Evolutionary conservation across 2,329 filamentous ascomycete species (phyloP), one percentile per base, ranked within the genome.

Genomic region (Rhynchosporium secalis): DNA sequence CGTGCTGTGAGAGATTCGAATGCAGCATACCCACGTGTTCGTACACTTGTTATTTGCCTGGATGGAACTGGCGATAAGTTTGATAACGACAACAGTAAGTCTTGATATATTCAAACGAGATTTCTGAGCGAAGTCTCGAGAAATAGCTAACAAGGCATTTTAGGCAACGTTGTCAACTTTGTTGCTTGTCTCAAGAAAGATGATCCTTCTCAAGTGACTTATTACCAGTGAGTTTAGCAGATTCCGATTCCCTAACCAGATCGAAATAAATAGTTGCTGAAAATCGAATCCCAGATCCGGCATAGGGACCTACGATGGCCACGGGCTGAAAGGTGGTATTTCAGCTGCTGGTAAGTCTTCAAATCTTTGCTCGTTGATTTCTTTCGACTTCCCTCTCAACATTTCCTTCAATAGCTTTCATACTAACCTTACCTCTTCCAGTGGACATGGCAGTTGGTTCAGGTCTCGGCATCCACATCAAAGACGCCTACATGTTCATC

Each of bases 41-140:
- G 62, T 8, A 63, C 60, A 28, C 47, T 62, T 15, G 60, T 58
- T 1, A 49, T 58, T 15, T 58, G 56, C 63, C 73, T 79, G 0
- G 78, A 80, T 69, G 78, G 78, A 15, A 80, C 78, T 3, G 77
- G 78, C 33, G 77, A 79, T 61, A 73, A 77, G 62, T 79, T 79
- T 67, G 78, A 79, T 51, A 64, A 61, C 51, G 69, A 71, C 64
- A 79, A 80, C 64, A 78, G 58, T 49, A 26, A 58, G 45, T 49
- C 8, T 26, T 47, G 20, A 20, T 1, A 4, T 43, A 13, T 13
- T 15, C 12, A 4, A 13, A 43, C 5, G 40, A 43, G 40, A 43
- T 43, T 8, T 10, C 4, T 8, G 40, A 43, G 40, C n/a, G 6
- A 13, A 43, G 40, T 43, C 13, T 43, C n/a, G 26, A 12, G 20